Base-by-base conservation (phyloP, 306 rosid genomes). In the Cucumis hystrix region DNA sequence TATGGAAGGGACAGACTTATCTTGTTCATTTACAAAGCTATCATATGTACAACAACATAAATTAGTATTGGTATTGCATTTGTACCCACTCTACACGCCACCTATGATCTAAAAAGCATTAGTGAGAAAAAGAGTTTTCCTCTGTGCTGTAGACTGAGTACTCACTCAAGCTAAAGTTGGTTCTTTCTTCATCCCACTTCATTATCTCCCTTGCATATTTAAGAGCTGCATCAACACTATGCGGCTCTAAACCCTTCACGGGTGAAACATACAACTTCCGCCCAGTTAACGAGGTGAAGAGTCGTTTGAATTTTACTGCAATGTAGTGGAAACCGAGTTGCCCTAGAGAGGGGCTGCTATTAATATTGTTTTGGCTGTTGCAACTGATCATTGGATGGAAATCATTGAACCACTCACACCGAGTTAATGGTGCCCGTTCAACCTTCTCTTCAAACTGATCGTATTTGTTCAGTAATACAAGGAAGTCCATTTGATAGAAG, bases 241-340 rank as follows among this genome's bases (percentile, higher is more conserved):
- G 84, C 4, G 96, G 93, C 83, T 87, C 93, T 86, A 93, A 78
- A 37, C 98, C 98, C 72, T 85, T 90, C 63, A 88, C 98, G 69
- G 82, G 37, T 39, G 97, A 96, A 71, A 82, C 98, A 51, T 87
- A 96, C 91, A 96, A 55, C 85, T 88, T 92, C 63, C 85, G 83
- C 61, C 96, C 97, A 0, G 98, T 91, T 57, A 92, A 79, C 63
- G 97, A 85, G 58, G 93, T 79, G 82, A 89, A 96, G 1, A 92
- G 88, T 83, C 92, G 92, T 87, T 96, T 96, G 80, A 92, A 96
- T 90, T 96, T 96, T 72, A 88, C 96, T 4, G 88, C 98, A 80
- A 92, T 40, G 83, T 88, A 84, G 85, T 96, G 88, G 74, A 83
- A 89, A 59, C 89, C 98, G 25, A 92, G 81, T 78, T 89, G 96